Percentiles rank a stretch among this genome's conserved stretches.
These are phyloP conservation scores for Cladosporium cucumerinum DNA, from an alignment of 2,329 filamentous ascomycete genomes.

Conservation along the genomic window DNA sequence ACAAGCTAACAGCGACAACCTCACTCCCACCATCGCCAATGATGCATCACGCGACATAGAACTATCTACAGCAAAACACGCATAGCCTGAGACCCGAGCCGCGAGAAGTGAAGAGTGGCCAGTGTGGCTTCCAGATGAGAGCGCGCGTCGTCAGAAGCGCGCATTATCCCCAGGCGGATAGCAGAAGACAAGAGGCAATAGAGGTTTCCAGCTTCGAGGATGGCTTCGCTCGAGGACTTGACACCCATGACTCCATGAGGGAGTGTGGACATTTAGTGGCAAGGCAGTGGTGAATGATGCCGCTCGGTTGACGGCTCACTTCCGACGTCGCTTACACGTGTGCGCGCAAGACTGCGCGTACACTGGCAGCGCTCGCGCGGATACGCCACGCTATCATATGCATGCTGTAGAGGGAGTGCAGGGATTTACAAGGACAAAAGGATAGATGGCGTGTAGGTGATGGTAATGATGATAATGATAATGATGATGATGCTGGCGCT, in stretches of 20 bases:
- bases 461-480: too few relatives aligned
- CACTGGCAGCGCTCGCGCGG: not conserved
- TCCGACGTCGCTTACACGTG: not conserved
- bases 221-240: not conserved
- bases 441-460: not conserved
- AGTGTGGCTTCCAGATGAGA: not conserved
- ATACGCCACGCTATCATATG: not conserved
- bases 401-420: not conserved
- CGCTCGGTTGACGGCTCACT: not conserved
- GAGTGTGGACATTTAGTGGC: not conserved
- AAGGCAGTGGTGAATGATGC: not conserved
- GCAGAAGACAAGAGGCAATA: not conserved
- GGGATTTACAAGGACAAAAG: not conserved
- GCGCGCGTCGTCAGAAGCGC: not conserved
- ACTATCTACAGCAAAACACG: slow-evolving; percentile 9
- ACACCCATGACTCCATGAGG: not conserved
- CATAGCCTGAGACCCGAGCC: not conserved
- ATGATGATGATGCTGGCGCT: not conserved
- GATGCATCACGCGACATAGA: slow-evolving; percentile 3
- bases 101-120: not conserved
- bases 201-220: not conserved
- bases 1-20: not conserved
- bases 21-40: not conserved
- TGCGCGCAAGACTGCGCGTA: not conserved
- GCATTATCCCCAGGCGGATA: not conserved